Conservation (phyloP, 176 grass and related monocot genomes). For the Zoysia japonica region DNA sequence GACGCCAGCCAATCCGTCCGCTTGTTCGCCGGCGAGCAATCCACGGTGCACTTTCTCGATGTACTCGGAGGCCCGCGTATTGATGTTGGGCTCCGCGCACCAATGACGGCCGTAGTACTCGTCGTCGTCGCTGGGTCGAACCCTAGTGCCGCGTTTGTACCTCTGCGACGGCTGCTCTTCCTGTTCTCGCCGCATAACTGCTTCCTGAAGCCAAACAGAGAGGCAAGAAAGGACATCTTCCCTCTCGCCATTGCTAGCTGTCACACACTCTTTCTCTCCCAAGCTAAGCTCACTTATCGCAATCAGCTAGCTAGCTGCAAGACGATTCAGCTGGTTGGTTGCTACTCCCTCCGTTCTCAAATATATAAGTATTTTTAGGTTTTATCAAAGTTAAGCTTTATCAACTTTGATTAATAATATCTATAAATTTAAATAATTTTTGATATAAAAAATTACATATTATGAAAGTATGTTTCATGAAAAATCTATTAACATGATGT, state of each 20-base stretch:
- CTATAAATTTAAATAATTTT: too few species aligned
- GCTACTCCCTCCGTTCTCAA: too few species aligned
- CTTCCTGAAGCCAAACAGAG: slow-evolving; percentile 31
- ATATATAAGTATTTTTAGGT: too few species aligned
- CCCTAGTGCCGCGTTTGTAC: slow-evolving; percentile 9
- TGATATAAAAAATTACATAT: too few species aligned
- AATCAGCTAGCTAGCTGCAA: not conserved
- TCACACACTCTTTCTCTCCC: too few species aligned
- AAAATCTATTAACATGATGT: too few species aligned
- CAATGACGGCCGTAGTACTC: slow-evolving; percentile 35
- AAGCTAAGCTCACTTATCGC: not conserved
- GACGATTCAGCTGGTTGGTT: slow-evolving; percentile 28
- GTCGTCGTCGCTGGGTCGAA: slow-evolving; percentile 53
- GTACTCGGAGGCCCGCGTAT: slow-evolving; percentile 44
- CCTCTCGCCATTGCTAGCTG: slow-evolving; percentile 25
- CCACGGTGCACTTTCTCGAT: slow-evolving; percentile 46
- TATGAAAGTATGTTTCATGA: too few species aligned
- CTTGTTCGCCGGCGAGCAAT: slow-evolving; percentile 26
- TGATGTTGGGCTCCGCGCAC: slow-evolving; percentile 49
- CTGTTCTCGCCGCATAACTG: not conserved
- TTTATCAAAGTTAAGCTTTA: too few species aligned
- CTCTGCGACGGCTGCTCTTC: slow-evolving; percentile 9
- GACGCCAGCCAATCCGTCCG: slow-evolving; percentile 5
- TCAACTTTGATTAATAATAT: too few species aligned
- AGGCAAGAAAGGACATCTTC: slow-evolving; percentile 40